phyloP scores from a whole-genome alignment of 306 rosid species.

The Casuarina cunninghamiana region DNA sequence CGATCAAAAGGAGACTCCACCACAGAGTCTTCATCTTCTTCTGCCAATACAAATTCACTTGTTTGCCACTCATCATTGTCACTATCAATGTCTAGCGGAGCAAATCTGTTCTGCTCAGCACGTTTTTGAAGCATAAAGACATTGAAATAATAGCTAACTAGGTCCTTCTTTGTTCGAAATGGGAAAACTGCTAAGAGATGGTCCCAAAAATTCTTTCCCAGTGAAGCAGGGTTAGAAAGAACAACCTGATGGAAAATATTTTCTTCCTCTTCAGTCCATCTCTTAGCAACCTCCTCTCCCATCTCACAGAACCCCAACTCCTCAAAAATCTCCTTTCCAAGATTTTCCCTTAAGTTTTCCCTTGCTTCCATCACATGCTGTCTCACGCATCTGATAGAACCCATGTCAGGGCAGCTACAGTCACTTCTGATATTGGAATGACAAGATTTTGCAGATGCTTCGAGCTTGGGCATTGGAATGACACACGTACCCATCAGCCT shows the following conservation, averaged over 20 bases:
- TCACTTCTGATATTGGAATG: slow-evolving; percentile 20
- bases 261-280: slow-evolving; percentile 41
- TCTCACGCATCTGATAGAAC: slow-evolving; percentile 39
- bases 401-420: slow-evolving; percentile 33
- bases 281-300: slow-evolving; percentile 39
- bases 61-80: slow-evolving; percentile 41
- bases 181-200: slow-evolving; percentile 31
- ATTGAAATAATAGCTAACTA: slow-evolving; percentile 44
- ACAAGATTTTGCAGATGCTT: slow-evolving; percentile 16
- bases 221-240: slow-evolving; percentile 34
- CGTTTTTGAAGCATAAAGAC: slow-evolving; percentile 39
- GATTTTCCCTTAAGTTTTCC: slow-evolving; percentile 28
- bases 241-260: slow-evolving; percentile 30
- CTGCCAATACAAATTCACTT: slow-evolving; percentile 16
- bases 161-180: slow-evolving; percentile 25
- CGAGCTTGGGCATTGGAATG: slow-evolving; percentile 32
- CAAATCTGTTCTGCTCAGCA: slow-evolving; percentile 38
- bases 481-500: slow-evolving; percentile 32
- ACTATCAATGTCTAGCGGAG: slow-evolving; percentile 35
- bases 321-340: slow-evolving; percentile 27
- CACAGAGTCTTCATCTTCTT: slow-evolving; percentile 26
- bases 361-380: slow-evolving; percentile 33
- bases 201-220: slow-evolving; percentile 39
- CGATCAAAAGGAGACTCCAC: slow-evolving; percentile 33
- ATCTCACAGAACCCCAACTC: slow-evolving; percentile 41